These are phyloP conservation scores for Piper betle DNA, from an alignment of 164 flowering plant species.

Conservation along the genomic window DNA sequence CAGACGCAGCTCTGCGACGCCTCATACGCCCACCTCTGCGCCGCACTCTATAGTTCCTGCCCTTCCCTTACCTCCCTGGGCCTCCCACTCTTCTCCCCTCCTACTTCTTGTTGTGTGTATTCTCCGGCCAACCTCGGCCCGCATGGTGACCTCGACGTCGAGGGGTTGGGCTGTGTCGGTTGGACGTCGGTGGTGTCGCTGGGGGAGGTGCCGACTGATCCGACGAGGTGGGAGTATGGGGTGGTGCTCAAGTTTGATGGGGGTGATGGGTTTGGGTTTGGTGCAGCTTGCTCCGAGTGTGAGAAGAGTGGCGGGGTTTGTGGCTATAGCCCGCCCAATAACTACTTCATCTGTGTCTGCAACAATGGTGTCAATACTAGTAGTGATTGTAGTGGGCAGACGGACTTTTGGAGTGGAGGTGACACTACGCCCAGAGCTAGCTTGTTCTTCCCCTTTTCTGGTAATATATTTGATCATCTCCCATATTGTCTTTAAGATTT, in stretches of 20 bases:
- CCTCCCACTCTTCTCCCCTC: slow-evolving; percentile 22
- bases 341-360: slow-evolving; percentile 30
- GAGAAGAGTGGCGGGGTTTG: slow-evolving; percentile 32
- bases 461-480: background rate
- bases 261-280: slow-evolving; percentile 15
- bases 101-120: slow-evolving; percentile 41
- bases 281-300: slow-evolving; percentile 19
- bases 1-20: slow-evolving; percentile 25
- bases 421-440: background rate
- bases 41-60: slow-evolving; percentile 31
- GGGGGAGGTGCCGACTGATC: slow-evolving; percentile 31
- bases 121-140: slow-evolving; percentile 33
- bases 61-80: slow-evolving; percentile 26
- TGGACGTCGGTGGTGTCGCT: slow-evolving; percentile 27
- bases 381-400: slow-evolving; percentile 18
- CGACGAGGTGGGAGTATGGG: slow-evolving; percentile 34
- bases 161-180: slow-evolving; percentile 16
- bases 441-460: background rate
- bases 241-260: slow-evolving; percentile 26
- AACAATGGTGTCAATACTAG: slow-evolving; percentile 24
- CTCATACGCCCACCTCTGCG: slow-evolving; percentile 25
- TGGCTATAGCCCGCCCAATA: slow-evolving; percentile 29
- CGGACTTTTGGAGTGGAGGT: slow-evolving; percentile 12
- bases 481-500: background rate
- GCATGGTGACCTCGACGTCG: slow-evolving; percentile 22